These are phyloP conservation scores for Alternaria viburni DNA, from an alignment of 2,329 filamentous ascomycete species.

Conservation along the genomic window DNA sequence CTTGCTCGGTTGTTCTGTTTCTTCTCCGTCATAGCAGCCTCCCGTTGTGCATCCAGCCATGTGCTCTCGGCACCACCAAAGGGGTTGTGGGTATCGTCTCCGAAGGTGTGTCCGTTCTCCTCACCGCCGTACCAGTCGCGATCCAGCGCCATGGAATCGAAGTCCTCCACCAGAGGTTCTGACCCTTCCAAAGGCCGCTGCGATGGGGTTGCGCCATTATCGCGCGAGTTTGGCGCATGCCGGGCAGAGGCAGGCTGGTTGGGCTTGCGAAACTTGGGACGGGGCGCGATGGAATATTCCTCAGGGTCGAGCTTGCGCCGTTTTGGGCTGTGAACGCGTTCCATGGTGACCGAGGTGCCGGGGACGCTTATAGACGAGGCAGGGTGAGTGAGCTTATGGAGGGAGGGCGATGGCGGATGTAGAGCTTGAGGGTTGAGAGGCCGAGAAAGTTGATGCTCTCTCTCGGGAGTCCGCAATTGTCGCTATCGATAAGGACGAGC, in stretches of 20 bases:
- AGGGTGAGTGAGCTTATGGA: background rate
- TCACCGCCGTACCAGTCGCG: slow-evolving; percentile 93
- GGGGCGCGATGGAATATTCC: slow-evolving; percentile 62
- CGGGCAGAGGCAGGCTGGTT: slow-evolving; percentile 44
- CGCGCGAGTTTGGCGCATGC: slow-evolving; percentile 36
- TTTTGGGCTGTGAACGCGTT: slow-evolving; percentile 62
- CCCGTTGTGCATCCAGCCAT: slow-evolving; percentile 76
- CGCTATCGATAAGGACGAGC: slow-evolving; percentile 27
- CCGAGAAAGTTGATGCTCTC: slow-evolving; percentile 10
- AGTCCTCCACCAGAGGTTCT: slow-evolving; percentile 66
- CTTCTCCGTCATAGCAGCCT: slow-evolving; percentile 78
- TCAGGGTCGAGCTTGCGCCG: slow-evolving; percentile 71
- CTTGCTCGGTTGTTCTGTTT: slow-evolving; percentile 75
- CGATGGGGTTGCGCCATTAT: slow-evolving; percentile 50
- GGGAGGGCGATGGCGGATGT: background rate
- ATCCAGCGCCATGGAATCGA: slow-evolving; percentile 78
- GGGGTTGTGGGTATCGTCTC: slow-evolving; percentile 91
- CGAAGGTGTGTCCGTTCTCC: slow-evolving; percentile 83
- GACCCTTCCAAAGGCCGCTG: slow-evolving; percentile 67
- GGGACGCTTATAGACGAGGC: background rate
- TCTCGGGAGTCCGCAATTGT: slow-evolving; percentile 29
- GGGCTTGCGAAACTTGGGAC: slow-evolving; percentile 51
- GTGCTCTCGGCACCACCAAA: slow-evolving; percentile 78
- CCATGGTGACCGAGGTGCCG: slow-evolving; percentile 31
- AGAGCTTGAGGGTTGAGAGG: background rate